These are phyloP conservation scores for Papiliotrema laurentii DNA, from an alignment of 1,284 basidiomycete genomes.

Conservation along the genomic window DNA sequence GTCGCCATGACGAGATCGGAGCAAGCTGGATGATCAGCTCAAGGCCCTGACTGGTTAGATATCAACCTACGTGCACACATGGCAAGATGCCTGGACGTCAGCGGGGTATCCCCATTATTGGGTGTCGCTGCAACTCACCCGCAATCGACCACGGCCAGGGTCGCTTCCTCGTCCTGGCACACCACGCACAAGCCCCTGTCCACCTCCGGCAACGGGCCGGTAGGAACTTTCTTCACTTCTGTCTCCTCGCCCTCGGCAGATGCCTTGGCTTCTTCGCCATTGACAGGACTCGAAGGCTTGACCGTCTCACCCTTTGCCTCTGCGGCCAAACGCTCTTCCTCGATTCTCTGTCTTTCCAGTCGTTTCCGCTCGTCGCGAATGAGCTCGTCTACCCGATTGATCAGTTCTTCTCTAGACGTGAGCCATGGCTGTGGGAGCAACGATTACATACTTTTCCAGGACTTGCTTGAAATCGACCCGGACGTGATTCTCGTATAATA, in stretches of 20 bases:
- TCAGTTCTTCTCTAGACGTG: constrained; percentile 61
- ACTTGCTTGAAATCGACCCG: constrained; percentile 49
- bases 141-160: constrained; percentile 87
- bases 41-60: neutral
- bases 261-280: too few relatives aligned
- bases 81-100: constrained; percentile 61
- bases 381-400: constrained; percentile 61
- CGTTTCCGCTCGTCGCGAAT: constrained; percentile 60
- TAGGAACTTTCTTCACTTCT: constrained; percentile 25
- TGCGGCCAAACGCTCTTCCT: constrained; percentile 41
- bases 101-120: neutral
- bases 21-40: constrained; percentile 50
- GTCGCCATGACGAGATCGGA: constrained; percentile 76
- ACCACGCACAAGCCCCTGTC: constrained; percentile 79
- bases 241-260: constrained; percentile 3
- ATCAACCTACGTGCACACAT: constrained; percentile 59
- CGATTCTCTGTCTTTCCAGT: constrained; percentile 43
- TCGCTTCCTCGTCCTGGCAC: constrained; percentile 86
- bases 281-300: neutral
- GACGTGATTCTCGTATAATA: constrained; percentile 60
- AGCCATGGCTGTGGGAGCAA: neutral
- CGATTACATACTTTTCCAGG: constrained; percentile 43
- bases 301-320: neutral
- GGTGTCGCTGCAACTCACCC: constrained; percentile 56
- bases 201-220: constrained; percentile 44